A percentile compares a stretch with the other conserved stretches of the same genome.
Evolutionary conservation across 2,329 filamentous ascomycete genomes (phyloP).

Genomic region (Ophiocordyceps camponoti-rufipedis): DNA sequence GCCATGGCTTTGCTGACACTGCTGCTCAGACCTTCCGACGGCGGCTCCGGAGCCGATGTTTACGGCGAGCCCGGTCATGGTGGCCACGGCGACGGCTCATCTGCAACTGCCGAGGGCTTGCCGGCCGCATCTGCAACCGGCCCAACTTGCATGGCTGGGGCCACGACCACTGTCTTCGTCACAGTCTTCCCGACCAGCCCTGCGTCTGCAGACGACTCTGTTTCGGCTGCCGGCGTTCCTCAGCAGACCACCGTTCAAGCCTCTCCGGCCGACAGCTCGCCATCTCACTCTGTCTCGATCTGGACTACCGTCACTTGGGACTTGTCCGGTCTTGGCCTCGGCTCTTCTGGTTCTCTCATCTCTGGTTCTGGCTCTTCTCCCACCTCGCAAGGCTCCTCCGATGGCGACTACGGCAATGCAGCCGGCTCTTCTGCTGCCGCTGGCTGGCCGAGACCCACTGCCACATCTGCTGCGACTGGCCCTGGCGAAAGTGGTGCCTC

Average conservation of each 20-base stretch:
- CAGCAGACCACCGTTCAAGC: slow-evolving; percentile 9
- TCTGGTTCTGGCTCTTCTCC: slow-evolving; percentile 3
- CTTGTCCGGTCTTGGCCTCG: slow-evolving; percentile 11
- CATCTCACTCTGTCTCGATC: slow-evolving; percentile 7
- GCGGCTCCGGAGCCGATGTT: slow-evolving; percentile 1
- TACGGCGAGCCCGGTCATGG: slow-evolving; percentile 2
- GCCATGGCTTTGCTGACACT: not conserved
- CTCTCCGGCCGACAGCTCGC: slow-evolving; percentile 6
- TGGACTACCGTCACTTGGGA: slow-evolving; percentile 19
- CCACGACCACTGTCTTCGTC: slow-evolving; percentile 27
- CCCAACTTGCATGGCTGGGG: slow-evolving; percentile 20
- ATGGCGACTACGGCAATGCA: slow-evolving; percentile 2
- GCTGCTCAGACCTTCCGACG: slow-evolving; percentile 5
- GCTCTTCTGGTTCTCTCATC: slow-evolving; percentile 2
- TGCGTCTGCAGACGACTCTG: slow-evolving; percentile 3
- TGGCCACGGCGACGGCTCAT: slow-evolving; percentile 1
- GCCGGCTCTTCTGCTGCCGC: not conserved
- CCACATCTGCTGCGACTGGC: slow-evolving; percentile 3
- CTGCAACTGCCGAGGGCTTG: slow-evolving; percentile 1
- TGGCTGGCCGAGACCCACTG: slow-evolving; percentile 4
- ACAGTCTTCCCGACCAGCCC: slow-evolving; percentile 21
- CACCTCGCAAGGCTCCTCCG: slow-evolving; percentile 2
- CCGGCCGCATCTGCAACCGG: slow-evolving; percentile 1
- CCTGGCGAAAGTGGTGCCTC: slow-evolving; percentile 3
- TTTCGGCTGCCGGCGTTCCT: slow-evolving; percentile 4